These are phyloP conservation scores for Cercospora zeina DNA, from an alignment of 2,329 filamentous ascomycete species.

Conservation along the genomic window DNA sequence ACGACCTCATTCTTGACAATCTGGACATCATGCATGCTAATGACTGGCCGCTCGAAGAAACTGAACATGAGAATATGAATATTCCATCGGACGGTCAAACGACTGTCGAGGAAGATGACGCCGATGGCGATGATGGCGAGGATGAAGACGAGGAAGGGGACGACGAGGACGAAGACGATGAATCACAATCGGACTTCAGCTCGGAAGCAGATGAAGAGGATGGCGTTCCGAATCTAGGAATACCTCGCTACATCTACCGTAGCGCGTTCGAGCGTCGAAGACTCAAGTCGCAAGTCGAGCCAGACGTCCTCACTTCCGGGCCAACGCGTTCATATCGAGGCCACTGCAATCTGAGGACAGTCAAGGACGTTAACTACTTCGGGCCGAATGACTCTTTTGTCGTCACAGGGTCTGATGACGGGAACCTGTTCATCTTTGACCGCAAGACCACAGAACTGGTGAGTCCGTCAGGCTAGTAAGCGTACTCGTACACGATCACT, in stretches of 20 bases:
- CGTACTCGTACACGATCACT: neutral
- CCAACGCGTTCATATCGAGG: conserved; percentile 61
- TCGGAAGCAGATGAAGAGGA: conserved; percentile 44
- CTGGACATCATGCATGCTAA: conserved; percentile 28
- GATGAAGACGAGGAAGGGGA: conserved; percentile 36
- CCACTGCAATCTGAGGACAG: conserved; percentile 66
- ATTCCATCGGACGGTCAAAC: neutral
- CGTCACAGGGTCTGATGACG: conserved; percentile 65
- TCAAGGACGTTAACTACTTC: conserved; percentile 70
- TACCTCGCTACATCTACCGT: conserved; percentile 46
- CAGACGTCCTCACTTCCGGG: conserved; percentile 56
- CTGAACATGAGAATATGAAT: conserved; percentile 23
- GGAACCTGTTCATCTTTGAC: conserved; percentile 70
- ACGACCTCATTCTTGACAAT: conserved; percentile 20
- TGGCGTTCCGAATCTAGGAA: conserved; percentile 38
- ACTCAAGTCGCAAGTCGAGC: conserved; percentile 55
- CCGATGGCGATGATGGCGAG: conserved; percentile 35
- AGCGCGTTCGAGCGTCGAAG: conserved; percentile 52
- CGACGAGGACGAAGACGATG: conserved; percentile 32
- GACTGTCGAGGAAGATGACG: conserved; percentile 27
- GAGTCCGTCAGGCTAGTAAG: neutral
- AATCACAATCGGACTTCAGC: conserved; percentile 31
- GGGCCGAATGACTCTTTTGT: conserved; percentile 68
- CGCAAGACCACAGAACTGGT: conserved; percentile 58
- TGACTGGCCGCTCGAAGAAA: conserved; percentile 25